Evolutionary conservation across 2,329 filamentous ascomycete genomes (phyloP), one percentile per base, ranked within the genome.

Genomic region (Leptodontidium sp.): DNA sequence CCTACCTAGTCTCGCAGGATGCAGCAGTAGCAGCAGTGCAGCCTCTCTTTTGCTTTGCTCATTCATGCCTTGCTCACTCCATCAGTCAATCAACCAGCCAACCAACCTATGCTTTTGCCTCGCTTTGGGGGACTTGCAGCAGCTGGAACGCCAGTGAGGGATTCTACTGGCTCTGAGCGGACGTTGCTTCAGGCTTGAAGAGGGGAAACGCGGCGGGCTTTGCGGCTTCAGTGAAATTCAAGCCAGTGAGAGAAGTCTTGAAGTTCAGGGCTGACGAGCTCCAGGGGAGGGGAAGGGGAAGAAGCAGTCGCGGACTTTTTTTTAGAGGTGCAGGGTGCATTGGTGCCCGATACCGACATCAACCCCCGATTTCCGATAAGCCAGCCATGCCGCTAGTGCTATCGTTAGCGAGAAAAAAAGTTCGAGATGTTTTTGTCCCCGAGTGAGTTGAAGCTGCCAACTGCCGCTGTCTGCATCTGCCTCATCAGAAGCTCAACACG

Each of bases 391-490:
- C 61, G 49, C 61, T 64, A 64, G 32, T 47, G 26, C 47, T 66
- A 67, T 67, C 66, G n/a, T 61, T 64, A 65, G 61, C 69, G 69
- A 71, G 69, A 64, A 71, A 71, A 70, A 71, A 71, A 64, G 59
- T 68, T 70, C 50, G 40, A 29, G 67, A 59, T 64, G 59, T 63
- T 65, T 24, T 53, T 14, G 45, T 32, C 21, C 21, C 49, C 35
- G 26, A 52, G 43, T 14, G 4, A 32, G 50, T 43, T 40, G 53
- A 50, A 52, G 43, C 53, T 24, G 29, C 29, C 29, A 32, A 32
- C 29, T 6, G 29, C 29, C 29, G 3, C 29, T 32, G 29, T 32
- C 29, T 32, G 29, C 29, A 11, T 15, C 17, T 38, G 32, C 29
- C 43, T 32, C 32, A 52, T 66, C 55, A 66, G 52, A 32, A 59